These are phyloP conservation scores for Metarhizium brunneum DNA, from an alignment of 2,329 filamentous ascomycete species.

Conservation along the genomic window DNA sequence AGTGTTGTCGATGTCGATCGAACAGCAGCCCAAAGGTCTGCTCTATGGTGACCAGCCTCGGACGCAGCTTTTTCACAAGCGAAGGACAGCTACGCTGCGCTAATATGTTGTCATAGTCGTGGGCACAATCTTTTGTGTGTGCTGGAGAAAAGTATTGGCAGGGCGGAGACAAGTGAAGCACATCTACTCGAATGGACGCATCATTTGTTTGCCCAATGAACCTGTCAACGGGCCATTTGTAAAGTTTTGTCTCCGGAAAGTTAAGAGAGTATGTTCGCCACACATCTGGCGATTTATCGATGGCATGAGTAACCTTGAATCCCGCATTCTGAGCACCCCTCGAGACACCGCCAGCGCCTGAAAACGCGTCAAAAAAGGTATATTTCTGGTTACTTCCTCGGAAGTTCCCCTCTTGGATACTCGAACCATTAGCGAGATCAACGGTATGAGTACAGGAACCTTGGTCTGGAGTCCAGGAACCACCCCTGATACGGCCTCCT, in stretches of 20 bases:
- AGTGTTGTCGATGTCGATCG: constrained; percentile 42
- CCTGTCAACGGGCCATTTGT: constrained; percentile 35
- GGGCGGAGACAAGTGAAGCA: constrained; percentile 67
- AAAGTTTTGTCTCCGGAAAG: constrained; percentile 42
- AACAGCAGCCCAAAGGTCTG: constrained; percentile 63
- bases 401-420: too few relatives aligned
- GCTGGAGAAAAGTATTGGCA: constrained; percentile 70
- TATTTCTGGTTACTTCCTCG: constrained; percentile 37
- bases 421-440: background rate
- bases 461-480: constrained; percentile 16
- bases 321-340: constrained; percentile 51
- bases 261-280: constrained; percentile 49
- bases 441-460: background rate
- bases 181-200: constrained; percentile 42
- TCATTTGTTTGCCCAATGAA: constrained; percentile 32
- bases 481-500: constrained; percentile 18
- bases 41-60: constrained; percentile 67
- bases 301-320: constrained; percentile 47
- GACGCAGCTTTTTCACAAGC: constrained; percentile 48
- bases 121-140: constrained; percentile 57
- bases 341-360: constrained; percentile 63
- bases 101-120: constrained; percentile 62
- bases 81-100: constrained; percentile 43
- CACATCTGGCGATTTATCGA: constrained; percentile 53
- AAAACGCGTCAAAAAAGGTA: constrained; percentile 63